Evolutionary conservation across 129 eudicot genomes (phyloP).

Genomic region (Helianthus tuberosus): DNA sequence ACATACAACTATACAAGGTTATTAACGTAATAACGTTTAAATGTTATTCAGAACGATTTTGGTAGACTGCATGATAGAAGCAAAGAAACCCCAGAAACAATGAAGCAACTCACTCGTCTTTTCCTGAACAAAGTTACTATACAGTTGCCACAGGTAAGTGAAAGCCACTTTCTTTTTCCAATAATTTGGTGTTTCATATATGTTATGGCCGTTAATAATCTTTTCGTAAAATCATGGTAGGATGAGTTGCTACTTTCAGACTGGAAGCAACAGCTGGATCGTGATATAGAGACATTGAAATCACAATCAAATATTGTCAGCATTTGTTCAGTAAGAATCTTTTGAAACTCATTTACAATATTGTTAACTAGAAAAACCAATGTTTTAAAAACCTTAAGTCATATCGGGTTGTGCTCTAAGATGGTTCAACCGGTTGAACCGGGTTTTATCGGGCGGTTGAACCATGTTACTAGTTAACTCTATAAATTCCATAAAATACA

Average conservation of each 20-base stretch:
- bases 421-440: too few species aligned
- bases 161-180: background rate
- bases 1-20: background rate
- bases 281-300: slow-evolving; percentile 79
- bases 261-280: slow-evolving; percentile 90
- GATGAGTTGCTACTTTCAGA: slow-evolving; percentile 71
- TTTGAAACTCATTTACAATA: background rate
- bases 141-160: slow-evolving; percentile 84
- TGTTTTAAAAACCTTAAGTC: too few species aligned
- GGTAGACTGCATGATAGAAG: slow-evolving; percentile 84
- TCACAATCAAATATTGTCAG: slow-evolving; percentile 68
- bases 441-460: too few species aligned
- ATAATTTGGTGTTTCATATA: background rate
- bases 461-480: too few species aligned
- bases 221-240: slow-evolving; percentile 38
- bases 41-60: slow-evolving; percentile 59
- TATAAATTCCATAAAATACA: too few species aligned
- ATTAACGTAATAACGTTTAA: background rate
- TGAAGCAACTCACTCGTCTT: slow-evolving; percentile 86
- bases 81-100: slow-evolving; percentile 80
- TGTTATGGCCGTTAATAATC: slow-evolving; percentile 7
- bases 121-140: slow-evolving; percentile 89
- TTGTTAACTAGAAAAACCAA: too few species aligned
- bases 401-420: too few species aligned
- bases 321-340: slow-evolving; percentile 65